Evolutionary conservation across 805 yeast genomes (phyloP).

Genomic region (Wickerhamiella bombiphila): DNA sequence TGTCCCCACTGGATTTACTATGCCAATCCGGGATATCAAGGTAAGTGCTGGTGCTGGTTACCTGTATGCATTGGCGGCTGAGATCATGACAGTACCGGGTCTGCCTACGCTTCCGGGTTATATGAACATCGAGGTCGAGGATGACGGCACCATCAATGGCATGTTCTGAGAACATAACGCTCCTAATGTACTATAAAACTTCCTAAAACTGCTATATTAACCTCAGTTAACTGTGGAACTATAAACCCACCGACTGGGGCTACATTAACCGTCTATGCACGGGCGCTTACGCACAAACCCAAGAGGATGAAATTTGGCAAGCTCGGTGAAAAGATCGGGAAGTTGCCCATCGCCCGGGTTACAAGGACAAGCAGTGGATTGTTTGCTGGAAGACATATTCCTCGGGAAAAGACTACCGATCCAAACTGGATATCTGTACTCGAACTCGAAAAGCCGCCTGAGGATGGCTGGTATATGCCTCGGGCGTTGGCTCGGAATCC

Average conservation of each 20-base stretch:
- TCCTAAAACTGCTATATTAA: too few species aligned
- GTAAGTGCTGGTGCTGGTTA: conserved; percentile 95
- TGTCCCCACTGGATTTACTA: conserved; percentile 84
- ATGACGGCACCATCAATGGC: conserved; percentile 89
- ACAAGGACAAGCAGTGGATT: conserved; percentile 13
- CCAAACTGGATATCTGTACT: conserved; percentile 14
- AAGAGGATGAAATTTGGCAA: neutral
- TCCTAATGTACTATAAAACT: too few species aligned
- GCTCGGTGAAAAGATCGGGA: conserved; percentile 8
- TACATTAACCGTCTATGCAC: neutral
- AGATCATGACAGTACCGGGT: conserved; percentile 95
- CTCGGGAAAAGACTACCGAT: conserved; percentile 11
- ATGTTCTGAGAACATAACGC: conserved; percentile 64
- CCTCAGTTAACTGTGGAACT: too few species aligned
- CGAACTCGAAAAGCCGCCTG: conserved; percentile 15
- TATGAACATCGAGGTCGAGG: conserved; percentile 89
- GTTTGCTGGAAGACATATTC: conserved; percentile 15
- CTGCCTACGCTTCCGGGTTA: conserved; percentile 90
- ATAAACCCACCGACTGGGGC: too few species aligned
- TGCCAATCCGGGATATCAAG: conserved; percentile 89
- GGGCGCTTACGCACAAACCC: neutral
- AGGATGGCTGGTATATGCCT: conserved; percentile 15
- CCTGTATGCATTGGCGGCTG: conserved; percentile 89
- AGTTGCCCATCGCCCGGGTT: conserved; percentile 11
- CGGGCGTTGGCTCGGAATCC: conserved; percentile 6